These are phyloP conservation scores for Silene noctiflora DNA, from an alignment of 179 eudicot genomes.

Conservation along the genomic window DNA sequence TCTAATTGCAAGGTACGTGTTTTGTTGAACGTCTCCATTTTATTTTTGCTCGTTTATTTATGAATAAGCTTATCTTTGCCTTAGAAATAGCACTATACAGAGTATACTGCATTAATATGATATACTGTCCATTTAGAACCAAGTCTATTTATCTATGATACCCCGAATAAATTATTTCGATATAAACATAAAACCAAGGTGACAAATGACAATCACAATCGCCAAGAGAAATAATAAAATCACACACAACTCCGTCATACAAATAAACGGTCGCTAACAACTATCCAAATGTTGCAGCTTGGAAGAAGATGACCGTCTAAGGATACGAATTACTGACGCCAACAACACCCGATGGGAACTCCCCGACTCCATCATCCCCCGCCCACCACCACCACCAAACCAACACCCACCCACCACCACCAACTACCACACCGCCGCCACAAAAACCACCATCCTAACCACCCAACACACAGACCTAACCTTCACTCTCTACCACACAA, in stretches of 20 bases:
- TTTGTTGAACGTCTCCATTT: background rate
- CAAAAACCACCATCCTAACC: conserved; percentile 8
- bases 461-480: conserved; percentile 35
- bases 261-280: too few species aligned
- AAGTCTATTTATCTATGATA: too few species aligned
- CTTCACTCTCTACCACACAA: conserved; percentile 53
- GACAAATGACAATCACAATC: too few species aligned
- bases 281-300: conserved; percentile 33
- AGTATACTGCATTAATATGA: too few species aligned
- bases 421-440: background rate
- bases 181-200: too few species aligned
- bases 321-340: conserved; percentile 61
- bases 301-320: conserved; percentile 50
- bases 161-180: too few species aligned
- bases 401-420: background rate
- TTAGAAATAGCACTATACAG: too few species aligned
- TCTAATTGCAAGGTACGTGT: conserved; percentile 32
- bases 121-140: too few species aligned
- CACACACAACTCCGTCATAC: too few species aligned
- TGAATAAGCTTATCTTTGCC: too few species aligned
- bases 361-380: conserved; percentile 45
- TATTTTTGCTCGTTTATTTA: background rate
- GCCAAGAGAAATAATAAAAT: too few species aligned
- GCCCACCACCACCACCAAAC: conserved; percentile 22
- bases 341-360: conserved; percentile 61